Percentiles rank a stretch among this genome's conserved stretches.
These are phyloP conservation scores for Lichenothelia convexa DNA, from an alignment of 495 filamentous ascomycete species.

Conservation along the genomic window DNA sequence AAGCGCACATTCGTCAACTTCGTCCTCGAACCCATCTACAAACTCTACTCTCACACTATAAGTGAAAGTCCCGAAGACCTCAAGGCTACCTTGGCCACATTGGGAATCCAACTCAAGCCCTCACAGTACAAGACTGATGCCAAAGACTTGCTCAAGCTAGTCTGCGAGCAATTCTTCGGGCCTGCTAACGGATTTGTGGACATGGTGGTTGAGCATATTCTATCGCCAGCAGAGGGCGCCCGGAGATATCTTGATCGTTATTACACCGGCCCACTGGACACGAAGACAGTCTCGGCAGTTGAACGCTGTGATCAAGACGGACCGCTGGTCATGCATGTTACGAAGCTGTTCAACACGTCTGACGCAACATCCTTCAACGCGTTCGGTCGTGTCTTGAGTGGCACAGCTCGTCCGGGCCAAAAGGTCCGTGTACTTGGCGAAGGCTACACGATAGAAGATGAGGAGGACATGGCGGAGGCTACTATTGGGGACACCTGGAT, in stretches of 20 bases:
- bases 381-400: constrained; percentile 86
- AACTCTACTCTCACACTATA: constrained; percentile 89
- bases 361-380: constrained; percentile 80
- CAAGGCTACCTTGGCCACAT: constrained; percentile 55
- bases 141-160: constrained; percentile 69
- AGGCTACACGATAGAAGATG: constrained; percentile 89
- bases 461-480: constrained; percentile 91
- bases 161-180: constrained; percentile 92
- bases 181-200: constrained; percentile 81
- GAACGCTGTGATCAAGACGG: constrained; percentile 71
- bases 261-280: constrained; percentile 91
- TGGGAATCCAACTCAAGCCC: constrained; percentile 76
- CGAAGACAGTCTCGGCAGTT: constrained; percentile 65
- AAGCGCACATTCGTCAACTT: constrained; percentile 88
- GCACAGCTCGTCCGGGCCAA: constrained; percentile 62
- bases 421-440: constrained; percentile 87
- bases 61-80: constrained; percentile 79
- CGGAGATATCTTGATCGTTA: constrained; percentile 59
- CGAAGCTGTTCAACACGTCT: constrained; percentile 74
- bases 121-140: constrained; percentile 81
- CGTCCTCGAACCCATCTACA: constrained; percentile 91
- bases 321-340: constrained; percentile 73
- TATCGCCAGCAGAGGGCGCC: constrained; percentile 69
- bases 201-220: constrained; percentile 81
- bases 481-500: constrained; percentile 82